Percentiles rank a stretch among this genome's conserved stretches.
Conservation (phyloP, 1,139 yeast genomes). For the Citeromyces hawaiiensis region DNA sequence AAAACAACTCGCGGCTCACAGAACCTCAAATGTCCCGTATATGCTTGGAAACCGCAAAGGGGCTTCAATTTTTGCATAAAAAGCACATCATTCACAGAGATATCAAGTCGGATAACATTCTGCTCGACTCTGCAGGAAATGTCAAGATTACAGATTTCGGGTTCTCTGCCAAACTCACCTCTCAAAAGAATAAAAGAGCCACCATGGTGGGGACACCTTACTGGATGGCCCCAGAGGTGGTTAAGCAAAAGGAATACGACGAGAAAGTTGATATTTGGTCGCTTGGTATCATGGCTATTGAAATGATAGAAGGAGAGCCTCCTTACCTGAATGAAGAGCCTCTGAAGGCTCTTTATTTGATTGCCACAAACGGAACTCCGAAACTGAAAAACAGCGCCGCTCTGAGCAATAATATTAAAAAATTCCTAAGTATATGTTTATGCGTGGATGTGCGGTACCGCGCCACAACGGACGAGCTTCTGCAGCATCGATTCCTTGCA, state of each 20-base stretch:
- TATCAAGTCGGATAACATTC: slow-evolving; percentile 88
- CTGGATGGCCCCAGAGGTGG: slow-evolving; percentile 99
- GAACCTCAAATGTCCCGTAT: slow-evolving; percentile 83
- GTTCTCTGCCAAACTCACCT: slow-evolving; percentile 92
- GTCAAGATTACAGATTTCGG: slow-evolving; percentile 97
- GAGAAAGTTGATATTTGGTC: slow-evolving; percentile 98
- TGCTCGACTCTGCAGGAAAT: slow-evolving; percentile 74
- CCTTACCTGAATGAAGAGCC: slow-evolving; percentile 97
- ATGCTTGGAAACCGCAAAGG: slow-evolving; percentile 84
- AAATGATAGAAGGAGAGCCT: slow-evolving; percentile 97
- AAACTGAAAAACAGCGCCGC: slow-evolving; percentile 79
- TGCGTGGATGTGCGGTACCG: slow-evolving; percentile 92
- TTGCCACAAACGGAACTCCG: slow-evolving; percentile 97
- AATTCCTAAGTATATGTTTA: slow-evolving; percentile 79
- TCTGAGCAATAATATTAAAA: slow-evolving; percentile 67
- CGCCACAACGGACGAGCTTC: slow-evolving; percentile 79
- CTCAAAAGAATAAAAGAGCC: slow-evolving; percentile 84
- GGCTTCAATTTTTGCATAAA: slow-evolving; percentile 80
- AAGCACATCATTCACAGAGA: slow-evolving; percentile 93
- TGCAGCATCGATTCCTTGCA: slow-evolving; percentile 68
- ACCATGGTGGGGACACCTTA: slow-evolving; percentile 99
- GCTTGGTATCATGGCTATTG: slow-evolving; percentile 94
- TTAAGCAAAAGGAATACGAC: slow-evolving; percentile 90
- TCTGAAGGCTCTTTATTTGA: slow-evolving; percentile 70
- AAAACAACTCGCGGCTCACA: slow-evolving; percentile 48